Base-by-base conservation (phyloP, 306 rosid species). In the Gynostemma pentaphyllum region DNA sequence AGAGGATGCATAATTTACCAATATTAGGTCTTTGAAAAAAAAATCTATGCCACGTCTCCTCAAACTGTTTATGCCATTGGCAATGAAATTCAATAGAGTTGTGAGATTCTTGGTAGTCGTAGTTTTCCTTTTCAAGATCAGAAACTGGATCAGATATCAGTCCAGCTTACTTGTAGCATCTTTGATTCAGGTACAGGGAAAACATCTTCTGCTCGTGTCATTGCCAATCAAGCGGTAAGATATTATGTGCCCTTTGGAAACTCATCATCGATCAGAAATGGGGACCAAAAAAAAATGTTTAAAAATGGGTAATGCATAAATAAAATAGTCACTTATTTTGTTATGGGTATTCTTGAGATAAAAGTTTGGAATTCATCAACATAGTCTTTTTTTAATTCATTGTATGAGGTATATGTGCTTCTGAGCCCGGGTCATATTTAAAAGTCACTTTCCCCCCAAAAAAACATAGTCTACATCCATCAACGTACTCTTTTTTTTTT, bases 161-260 rank as follows among this genome's bases (percentile, higher is more conserved):
- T 59, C 27, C 39, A 62, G 40, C 62, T 66, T 66, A 72, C 51
- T 74, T 72, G 5, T 15, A 56, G 47, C 24, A 70, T 70, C 67
- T 67, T 24, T 60, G 70, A 61, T 76, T 80, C 86, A 91, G 97
- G 97, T 70, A 91, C 96, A 14, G 97, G 97, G 56, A 91, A 91
- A 74, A 91, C 97, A 54, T 87, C 97, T 27, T 85, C 79, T 80
- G 97, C 97, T 66, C 96, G 96, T 70, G 95, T 87, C 51, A 87
- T 91, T 76, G 96, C 97, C 69, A 83, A 75, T 70, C 95, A 91
- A 74, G 87, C 87, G 66, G 97, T 91, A 74, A 80, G 87, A 54
- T 45, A 30, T 72, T 68, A 32, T 61, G 59, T 68, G 68, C 55
- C 74, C n/a, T 8, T 41, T 26, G 13, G 26, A 23, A 3, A 12